Base-by-base conservation (phyloP, 352 stramenopile genomes). In the Phytopythium helicoides region DNA sequence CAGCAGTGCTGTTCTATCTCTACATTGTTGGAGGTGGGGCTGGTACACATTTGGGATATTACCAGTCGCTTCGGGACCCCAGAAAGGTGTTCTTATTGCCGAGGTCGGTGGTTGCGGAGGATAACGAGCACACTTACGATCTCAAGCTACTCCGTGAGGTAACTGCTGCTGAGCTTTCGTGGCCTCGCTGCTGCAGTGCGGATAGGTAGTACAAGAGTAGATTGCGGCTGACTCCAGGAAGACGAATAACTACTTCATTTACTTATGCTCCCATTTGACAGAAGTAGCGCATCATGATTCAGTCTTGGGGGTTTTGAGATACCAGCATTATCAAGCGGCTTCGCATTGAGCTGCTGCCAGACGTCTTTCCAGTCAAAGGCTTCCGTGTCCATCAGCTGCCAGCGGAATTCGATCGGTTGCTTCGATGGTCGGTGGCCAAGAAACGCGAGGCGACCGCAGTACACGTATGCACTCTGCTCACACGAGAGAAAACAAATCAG, bases 401-500 rank as follows among this genome's bases (percentile, higher is more conserved):
- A 89, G 3, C 73, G 74, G 58, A 89, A 87, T 41, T 87, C 74
- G 9, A 89, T 40, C 33, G 74, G 79, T 18, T 58, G 64, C 4
- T 56, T 60, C 11, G 26, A 40, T 1, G 50, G 19, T 12, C 53
- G 49, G 23, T 76, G 45, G 11, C 79, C 79, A 16, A 89, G 55
- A 28, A 80, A 80, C 0, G 69, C 76, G n/a, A 87, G 48, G 8
- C 65, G 73, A 0, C 79, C 79, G 38, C 73, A 86, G 58, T 89
- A 89, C 26, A 89, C 72, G 66, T 89, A 87, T 11, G 79, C 68
- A 0, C 72, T 70, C 35, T 76, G 28, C 15, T n/a, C n/a, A n/a
- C n/a, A n/a, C n/a, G n/a, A n/a, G n/a, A n/a, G n/a, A n/a, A n/a
- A n/a, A n/a, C n/a, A n/a, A n/a, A n/a, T n/a, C n/a, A n/a, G n/a